A percentile compares a stretch with the other conserved stretches of the same genome.
These are phyloP conservation scores for Paxillus rubicundulus DNA, from an alignment of 768 basidiomycete genomes.

Conservation along the genomic window DNA sequence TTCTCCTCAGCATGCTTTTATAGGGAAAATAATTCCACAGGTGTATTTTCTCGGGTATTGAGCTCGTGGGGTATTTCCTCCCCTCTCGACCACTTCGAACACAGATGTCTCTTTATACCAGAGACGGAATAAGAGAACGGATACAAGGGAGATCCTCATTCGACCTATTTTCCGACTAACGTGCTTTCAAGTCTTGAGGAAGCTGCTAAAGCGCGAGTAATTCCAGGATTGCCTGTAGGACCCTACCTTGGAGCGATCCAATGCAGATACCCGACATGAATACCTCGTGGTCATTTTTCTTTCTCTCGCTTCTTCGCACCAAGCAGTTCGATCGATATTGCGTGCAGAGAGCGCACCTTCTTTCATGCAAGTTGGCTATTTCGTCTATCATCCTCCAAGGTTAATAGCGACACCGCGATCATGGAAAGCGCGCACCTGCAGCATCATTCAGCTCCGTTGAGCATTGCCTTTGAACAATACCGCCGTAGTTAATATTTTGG, in stretches of 20 bases:
- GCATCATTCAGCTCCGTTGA: conserved; percentile 25
- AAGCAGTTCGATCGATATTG: conserved; percentile 34
- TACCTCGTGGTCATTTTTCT: conserved; percentile 30
- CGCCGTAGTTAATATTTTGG: conserved; percentile 23
- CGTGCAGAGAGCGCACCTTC: conserved; percentile 30
- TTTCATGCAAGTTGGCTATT: conserved; percentile 30
- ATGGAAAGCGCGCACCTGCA: conserved; percentile 21
- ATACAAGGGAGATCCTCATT: neutral
- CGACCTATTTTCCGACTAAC: neutral
- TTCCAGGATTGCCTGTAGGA: conserved; percentile 21
- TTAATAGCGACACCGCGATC: conserved; percentile 30
- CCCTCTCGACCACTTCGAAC: neutral
- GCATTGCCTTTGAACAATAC: conserved; percentile 27
- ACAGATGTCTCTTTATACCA: neutral
- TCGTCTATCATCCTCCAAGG: conserved; percentile 27
- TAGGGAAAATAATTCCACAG: neutral
- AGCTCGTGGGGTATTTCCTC: neutral
- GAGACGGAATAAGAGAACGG: neutral
- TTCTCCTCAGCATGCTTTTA: neutral
- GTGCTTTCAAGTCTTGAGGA: conserved; percentile 10
- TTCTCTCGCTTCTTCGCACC: conserved; percentile 33
- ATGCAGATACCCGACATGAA: conserved; percentile 39
- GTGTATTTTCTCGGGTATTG: conserved; percentile 3
- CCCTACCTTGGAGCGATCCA: conserved; percentile 33
- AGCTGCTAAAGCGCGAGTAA: conserved; percentile 20